Evolutionary conservation across 352 stramenopile genomes (phyloP).

Genomic region (Phytopythium ostracodes): DNA sequence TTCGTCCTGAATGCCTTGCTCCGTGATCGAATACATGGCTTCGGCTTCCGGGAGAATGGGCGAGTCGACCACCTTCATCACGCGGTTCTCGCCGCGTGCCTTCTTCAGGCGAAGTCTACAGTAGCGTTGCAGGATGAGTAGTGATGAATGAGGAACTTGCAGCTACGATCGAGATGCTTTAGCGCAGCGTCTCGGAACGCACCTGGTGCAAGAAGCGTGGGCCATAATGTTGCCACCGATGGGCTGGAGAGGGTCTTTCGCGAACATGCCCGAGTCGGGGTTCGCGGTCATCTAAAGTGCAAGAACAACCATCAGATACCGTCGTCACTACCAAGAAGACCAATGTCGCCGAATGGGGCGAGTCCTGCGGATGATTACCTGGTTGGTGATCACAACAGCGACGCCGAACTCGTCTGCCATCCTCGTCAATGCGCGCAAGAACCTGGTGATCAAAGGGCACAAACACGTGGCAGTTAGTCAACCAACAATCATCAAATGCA

Average conservation of each 20-base stretch:
- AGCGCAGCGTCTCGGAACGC: slow-evolving; percentile 4
- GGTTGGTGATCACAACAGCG: slow-evolving; percentile 89
- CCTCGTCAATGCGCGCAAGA: slow-evolving; percentile 95
- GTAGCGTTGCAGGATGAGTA: not conserved
- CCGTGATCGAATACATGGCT: slow-evolving; percentile 97
- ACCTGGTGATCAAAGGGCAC: slow-evolving; percentile 51
- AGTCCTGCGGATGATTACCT: slow-evolving; percentile 31
- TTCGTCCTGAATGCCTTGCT: slow-evolving; percentile 92
- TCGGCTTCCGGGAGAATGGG: slow-evolving; percentile 97
- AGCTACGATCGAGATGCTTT: not conserved
- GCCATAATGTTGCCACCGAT: slow-evolving; percentile 92
- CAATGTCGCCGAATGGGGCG: too few species aligned
- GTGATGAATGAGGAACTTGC: not conserved
- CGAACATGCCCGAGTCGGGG: slow-evolving; percentile 88
- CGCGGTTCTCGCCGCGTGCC: slow-evolving; percentile 96
- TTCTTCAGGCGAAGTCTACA: slow-evolving; percentile 92
- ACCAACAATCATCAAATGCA: too few species aligned
- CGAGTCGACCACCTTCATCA: slow-evolving; percentile 97
- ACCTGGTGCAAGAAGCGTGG: slow-evolving; percentile 80
- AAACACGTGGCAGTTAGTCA: not conserved
- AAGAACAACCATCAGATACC: not conserved
- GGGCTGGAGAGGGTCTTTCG: slow-evolving; percentile 86
- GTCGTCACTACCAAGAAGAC: too few species aligned
- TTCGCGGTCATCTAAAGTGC: slow-evolving; percentile 80
- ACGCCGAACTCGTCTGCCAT: slow-evolving; percentile 99